Percentiles rank a stretch among this genome's conserved stretches.
These are phyloP conservation scores for Cryphonectria radicalis DNA, from an alignment of 2,329 filamentous ascomycete genomes.

Conservation along the genomic window DNA sequence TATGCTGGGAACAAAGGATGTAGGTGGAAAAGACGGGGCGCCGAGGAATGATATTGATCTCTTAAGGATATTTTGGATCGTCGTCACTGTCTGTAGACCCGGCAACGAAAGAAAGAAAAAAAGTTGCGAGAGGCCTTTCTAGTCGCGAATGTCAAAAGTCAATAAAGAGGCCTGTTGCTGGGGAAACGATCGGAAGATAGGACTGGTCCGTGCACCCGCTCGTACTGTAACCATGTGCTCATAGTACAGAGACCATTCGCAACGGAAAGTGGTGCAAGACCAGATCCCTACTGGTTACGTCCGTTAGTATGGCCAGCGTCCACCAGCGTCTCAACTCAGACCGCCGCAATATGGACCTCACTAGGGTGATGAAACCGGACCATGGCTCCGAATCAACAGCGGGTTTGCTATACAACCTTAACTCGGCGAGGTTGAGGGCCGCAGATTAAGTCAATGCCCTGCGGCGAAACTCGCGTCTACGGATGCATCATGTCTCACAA, in stretches of 20 bases:
- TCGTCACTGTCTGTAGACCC: neutral
- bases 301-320: neutral
- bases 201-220: slow-evolving; percentile 2
- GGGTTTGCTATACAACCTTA: neutral
- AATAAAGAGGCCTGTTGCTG: slow-evolving; percentile 18
- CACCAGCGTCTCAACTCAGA: neutral
- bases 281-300: neutral
- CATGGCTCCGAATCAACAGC: neutral
- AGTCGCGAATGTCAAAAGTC: slow-evolving; percentile 15
- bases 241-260: neutral
- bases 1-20: neutral
- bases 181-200: slow-evolving; percentile 16
- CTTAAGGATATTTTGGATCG: neutral
- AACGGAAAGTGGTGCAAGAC: neutral
- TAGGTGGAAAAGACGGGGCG: neutral
- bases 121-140: neutral
- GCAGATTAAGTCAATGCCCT: neutral
- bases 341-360: neutral
- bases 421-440: neutral
- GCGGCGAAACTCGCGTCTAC: neutral
- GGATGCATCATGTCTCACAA: neutral
- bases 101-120: neutral
- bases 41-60: neutral
- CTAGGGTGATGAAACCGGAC: neutral
- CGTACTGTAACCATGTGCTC: no score